Evolutionary conservation across 306 rosid species (phyloP).

Genomic region (Ormosia semicastrata): DNA sequence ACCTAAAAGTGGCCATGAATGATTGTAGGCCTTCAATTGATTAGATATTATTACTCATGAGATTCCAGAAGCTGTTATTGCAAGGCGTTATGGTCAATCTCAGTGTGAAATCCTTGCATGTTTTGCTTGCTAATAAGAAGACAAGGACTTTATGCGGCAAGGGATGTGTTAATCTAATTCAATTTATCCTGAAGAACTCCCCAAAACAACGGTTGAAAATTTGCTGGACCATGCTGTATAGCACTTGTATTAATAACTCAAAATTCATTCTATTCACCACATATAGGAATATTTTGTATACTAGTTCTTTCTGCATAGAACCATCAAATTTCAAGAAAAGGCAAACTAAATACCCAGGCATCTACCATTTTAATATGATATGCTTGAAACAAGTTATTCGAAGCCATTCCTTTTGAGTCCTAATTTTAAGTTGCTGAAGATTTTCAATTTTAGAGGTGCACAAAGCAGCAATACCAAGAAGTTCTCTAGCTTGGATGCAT

Average conservation of each 20-base stretch:
- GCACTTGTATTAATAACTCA: not conserved
- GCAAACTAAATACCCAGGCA: not conserved
- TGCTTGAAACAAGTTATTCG: too few species aligned
- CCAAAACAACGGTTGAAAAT: not conserved
- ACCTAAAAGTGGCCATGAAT: not conserved
- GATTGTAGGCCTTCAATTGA: conserved; percentile 15
- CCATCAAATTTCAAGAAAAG: not conserved
- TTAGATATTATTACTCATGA: not conserved
- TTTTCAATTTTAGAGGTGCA: too few species aligned
- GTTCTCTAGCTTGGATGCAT: too few species aligned
- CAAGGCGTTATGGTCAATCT: not conserved
- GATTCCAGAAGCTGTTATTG: conserved; percentile 11
- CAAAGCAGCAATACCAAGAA: too few species aligned
- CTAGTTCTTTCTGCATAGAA: not conserved
- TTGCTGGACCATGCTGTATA: not conserved
- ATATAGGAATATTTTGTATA: not conserved
- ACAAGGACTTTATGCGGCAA: not conserved
- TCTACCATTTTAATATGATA: not conserved
- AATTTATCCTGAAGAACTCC: not conserved
- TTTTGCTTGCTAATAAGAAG: not conserved
- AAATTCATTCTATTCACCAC: not conserved
- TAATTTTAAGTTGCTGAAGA: too few species aligned
- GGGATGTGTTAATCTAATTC: not conserved
- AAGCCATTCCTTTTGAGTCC: too few species aligned
- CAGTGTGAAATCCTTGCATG: conserved; percentile 25